Evolutionary conservation across 495 filamentous ascomycete genomes (phyloP), one percentile per base, ranked within the genome.

Genomic region (Talaromyces thailandensis): DNA sequence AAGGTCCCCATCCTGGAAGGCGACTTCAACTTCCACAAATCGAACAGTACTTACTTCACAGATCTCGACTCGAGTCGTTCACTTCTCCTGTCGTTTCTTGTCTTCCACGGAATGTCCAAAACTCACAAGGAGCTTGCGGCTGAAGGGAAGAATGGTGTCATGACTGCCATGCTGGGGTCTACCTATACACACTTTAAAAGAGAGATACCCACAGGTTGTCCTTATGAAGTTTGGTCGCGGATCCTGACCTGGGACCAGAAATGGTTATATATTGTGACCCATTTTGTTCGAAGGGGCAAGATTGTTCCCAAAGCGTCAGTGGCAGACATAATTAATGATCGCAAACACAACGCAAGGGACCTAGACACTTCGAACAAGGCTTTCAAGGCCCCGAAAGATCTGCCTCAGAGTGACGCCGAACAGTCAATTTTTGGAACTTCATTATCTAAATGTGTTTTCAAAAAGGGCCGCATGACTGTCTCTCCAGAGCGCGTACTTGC

Each of bases 401-500:
- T 24, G 14, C 23, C 53, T 51, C 24, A 23, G 28, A 31, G 26
- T 14, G 62, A 58, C 73, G 35, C 79, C 91, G 35, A 84, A 82
- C 50, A 43, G 16, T 51, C 59, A 18, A 32, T 61, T 8, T 61
- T 51, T 62, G 89, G 89, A 8, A 86, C 84, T 8, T 83, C 81
- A 6, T 68, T 93, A 14, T 84, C 83, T 55, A 89, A 90, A 71
- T 92, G 89, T 65, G 89, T 91, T 1, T 86, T 88, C 68, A 93
- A 93, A 75, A 76, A 84, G 61, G 89, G 89, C 0, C 74, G 90
- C 18, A 73, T 88, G 61, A 95, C 91, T 6, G 80, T 92, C 4
- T 82, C 88, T 59, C 88, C 90, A 3, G 87, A 89, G 64, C 72
- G 85, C 25, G 76, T 89, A 8, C 76, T 93, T 8, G 69, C 76